Conservation (phyloP, 108 stramenopile species). For the Ochromonas danica region DNA sequence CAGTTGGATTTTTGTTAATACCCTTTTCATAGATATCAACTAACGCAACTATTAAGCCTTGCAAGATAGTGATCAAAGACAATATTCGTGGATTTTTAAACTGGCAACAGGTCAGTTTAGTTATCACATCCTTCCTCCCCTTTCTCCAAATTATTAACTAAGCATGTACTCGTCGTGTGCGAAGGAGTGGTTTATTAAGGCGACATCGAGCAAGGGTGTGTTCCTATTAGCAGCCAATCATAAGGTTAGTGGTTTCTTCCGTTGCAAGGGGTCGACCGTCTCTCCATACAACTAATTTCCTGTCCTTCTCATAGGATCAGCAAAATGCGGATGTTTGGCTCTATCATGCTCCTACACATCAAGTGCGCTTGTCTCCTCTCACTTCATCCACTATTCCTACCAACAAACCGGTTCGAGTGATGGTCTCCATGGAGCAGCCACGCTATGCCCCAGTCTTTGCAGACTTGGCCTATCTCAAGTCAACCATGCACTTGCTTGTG, state of each 20-base stretch:
- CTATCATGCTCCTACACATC: constrained; percentile 27
- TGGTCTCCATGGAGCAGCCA: constrained; percentile 31
- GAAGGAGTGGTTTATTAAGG: background rate
- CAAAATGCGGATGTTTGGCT: constrained; percentile 18
- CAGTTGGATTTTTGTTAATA: too few species aligned
- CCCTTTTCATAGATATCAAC: too few species aligned
- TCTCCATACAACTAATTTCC: background rate
- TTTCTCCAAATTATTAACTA: background rate
- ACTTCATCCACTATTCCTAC: background rate
- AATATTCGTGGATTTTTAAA: constrained; percentile 33
- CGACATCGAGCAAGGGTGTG: background rate
- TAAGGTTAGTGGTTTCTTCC: background rate
- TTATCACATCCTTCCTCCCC: background rate
- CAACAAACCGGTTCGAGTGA: background rate
- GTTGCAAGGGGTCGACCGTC: background rate
- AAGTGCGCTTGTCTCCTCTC: background rate
- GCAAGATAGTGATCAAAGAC: background rate
- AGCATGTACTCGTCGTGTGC: background rate
- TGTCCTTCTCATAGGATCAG: background rate
- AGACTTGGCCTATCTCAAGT: background rate
- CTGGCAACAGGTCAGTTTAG: constrained; percentile 19
- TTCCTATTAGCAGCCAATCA: background rate
- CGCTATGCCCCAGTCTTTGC: background rate
- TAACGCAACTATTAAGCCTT: background rate
- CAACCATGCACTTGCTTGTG: background rate